These are phyloP conservation scores for Candida khao-thaluensis DNA, from an alignment of 805 yeast species.

Conservation along the genomic window DNA sequence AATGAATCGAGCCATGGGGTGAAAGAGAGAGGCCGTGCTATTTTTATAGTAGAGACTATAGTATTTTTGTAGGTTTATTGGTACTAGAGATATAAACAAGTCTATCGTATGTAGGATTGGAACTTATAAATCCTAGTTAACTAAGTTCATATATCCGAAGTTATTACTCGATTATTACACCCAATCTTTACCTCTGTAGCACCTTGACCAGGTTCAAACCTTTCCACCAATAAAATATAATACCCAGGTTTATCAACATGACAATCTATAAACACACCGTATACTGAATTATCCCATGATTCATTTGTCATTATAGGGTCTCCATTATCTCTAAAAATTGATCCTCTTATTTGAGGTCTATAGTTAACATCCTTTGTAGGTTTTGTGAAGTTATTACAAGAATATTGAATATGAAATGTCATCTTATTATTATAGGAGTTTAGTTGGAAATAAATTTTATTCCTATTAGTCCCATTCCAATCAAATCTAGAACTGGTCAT, in stretches of 20 bases:
- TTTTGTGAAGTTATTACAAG: slow-evolving; percentile 11
- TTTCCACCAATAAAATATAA: slow-evolving; percentile 45
- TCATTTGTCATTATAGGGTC: slow-evolving; percentile 35
- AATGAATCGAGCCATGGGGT: too few relatives aligned
- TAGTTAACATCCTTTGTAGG: slow-evolving; percentile 26
- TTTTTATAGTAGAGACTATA: too few relatives aligned
- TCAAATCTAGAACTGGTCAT: slow-evolving; percentile 16
- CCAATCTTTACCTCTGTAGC: slow-evolving; percentile 40
- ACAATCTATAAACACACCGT: slow-evolving; percentile 44
- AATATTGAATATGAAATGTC: slow-evolving; percentile 27
- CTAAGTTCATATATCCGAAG: neutral
- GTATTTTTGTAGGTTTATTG: too few relatives aligned
- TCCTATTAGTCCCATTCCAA: slow-evolving; percentile 44
- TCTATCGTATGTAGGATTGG: too few relatives aligned
- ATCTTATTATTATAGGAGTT: slow-evolving; percentile 21
- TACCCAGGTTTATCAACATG: slow-evolving; percentile 22
- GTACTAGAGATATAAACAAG: too few relatives aligned
- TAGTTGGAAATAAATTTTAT: slow-evolving; percentile 29
- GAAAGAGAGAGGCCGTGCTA: too few relatives aligned
- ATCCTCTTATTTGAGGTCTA: slow-evolving; percentile 47
- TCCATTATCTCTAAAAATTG: slow-evolving; percentile 34
- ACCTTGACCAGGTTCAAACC: slow-evolving; percentile 50
- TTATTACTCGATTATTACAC: slow-evolving; percentile 1
- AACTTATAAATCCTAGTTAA: too few relatives aligned
- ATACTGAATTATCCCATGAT: slow-evolving; percentile 41